Percentiles rank a stretch among this genome's conserved stretches.
These are phyloP conservation scores for Sclerospora graminicola DNA, from an alignment of 352 stramenopile species.

Conservation along the genomic window DNA sequence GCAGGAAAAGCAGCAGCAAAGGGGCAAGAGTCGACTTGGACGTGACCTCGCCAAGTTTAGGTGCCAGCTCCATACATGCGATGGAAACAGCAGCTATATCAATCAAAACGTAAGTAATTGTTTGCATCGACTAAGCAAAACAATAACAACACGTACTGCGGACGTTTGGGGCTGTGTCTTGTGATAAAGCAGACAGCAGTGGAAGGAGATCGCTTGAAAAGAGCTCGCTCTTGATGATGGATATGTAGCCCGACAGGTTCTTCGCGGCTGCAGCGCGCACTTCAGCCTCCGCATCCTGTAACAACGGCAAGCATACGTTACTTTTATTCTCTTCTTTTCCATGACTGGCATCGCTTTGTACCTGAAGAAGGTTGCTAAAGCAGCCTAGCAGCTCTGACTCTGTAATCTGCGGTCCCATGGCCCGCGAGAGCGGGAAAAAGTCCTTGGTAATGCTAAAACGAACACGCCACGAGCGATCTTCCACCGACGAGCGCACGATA, in stretches of 20 bases:
- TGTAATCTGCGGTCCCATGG: slow-evolving; percentile 69
- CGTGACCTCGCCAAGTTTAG: slow-evolving; percentile 83
- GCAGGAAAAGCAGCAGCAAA: slow-evolving; percentile 69
- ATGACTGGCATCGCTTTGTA: slow-evolving; percentile 7
- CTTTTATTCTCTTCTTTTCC: neutral
- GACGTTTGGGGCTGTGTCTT: slow-evolving; percentile 87
- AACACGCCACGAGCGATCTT: slow-evolving; percentile 88
- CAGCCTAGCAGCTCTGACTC: slow-evolving; percentile 85
- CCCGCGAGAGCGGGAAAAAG: slow-evolving; percentile 80
- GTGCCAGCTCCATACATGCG: slow-evolving; percentile 88
- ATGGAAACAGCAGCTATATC: slow-evolving; percentile 62
- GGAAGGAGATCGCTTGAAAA: slow-evolving; percentile 88
- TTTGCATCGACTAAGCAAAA: neutral
- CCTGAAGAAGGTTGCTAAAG: slow-evolving; percentile 87
- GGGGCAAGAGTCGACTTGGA: slow-evolving; percentile 82
- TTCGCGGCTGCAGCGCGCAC: slow-evolving; percentile 87
- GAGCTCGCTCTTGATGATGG: slow-evolving; percentile 84
- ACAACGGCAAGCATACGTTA: neutral
- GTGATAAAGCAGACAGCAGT: slow-evolving; percentile 82
- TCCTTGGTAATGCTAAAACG: slow-evolving; percentile 91
- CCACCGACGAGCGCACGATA: slow-evolving; percentile 64
- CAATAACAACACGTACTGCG: slow-evolving; percentile 38
- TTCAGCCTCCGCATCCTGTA: slow-evolving; percentile 86
- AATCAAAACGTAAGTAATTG: neutral
- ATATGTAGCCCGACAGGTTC: slow-evolving; percentile 89